These are phyloP conservation scores for Parmelia sp. DNA, from an alignment of 495 filamentous ascomycete species.

Conservation along the genomic window DNA sequence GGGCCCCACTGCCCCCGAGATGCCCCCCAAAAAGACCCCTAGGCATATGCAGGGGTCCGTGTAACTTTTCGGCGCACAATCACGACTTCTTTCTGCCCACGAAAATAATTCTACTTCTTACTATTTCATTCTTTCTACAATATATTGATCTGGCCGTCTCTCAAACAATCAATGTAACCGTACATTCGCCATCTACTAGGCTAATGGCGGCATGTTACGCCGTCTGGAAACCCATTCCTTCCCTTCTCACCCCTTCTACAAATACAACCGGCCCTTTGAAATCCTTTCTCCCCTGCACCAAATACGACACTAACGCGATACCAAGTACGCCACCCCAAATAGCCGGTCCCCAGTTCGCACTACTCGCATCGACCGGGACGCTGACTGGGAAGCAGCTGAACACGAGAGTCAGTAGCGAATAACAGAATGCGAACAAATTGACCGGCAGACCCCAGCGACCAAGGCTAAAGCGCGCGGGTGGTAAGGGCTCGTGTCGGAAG, in stretches of 20 bases:
- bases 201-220: background rate
- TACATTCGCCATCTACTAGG: too few relatives aligned
- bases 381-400: conserved; percentile 40
- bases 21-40: too few relatives aligned
- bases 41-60: too few relatives aligned
- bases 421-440: conserved; percentile 29
- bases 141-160: background rate
- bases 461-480: conserved; percentile 37
- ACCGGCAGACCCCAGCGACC: conserved; percentile 38
- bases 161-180: background rate
- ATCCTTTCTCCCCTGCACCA: conserved; percentile 33
- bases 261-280: conserved; percentile 40
- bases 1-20: too few relatives aligned
- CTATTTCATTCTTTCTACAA: too few relatives aligned
- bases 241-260: conserved; percentile 28
- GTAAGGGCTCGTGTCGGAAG: conserved; percentile 33
- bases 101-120: too few relatives aligned
- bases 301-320: conserved; percentile 41
- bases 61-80: too few relatives aligned
- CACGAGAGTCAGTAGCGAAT: conserved; percentile 40
- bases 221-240: background rate
- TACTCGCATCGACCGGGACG: conserved; percentile 32
- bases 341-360: conserved; percentile 45
- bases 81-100: too few relatives aligned
- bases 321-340: conserved; percentile 39